Evolutionary conservation across 495 filamentous ascomycete genomes (phyloP), one percentile per base, ranked within the genome.

Genomic region (Lentithecium fluviatile): DNA sequence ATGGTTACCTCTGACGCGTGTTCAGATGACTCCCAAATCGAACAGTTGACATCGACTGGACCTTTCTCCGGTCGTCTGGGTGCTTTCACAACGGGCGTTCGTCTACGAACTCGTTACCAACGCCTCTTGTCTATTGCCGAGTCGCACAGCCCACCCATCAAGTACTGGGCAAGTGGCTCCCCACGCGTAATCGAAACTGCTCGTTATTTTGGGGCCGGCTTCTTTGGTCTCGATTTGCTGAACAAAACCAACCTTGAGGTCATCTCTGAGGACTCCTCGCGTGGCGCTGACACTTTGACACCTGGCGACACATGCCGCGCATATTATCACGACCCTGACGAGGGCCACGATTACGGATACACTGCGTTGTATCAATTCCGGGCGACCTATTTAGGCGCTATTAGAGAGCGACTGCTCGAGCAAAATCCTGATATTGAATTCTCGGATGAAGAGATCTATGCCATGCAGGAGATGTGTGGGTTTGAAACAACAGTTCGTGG

Each of bases 391-490:
- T 71, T 82, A 19, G 70, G 74, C 6, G 61, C 70, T 26, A 80
- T 84, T 45, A 65, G 75, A 15, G 55, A 75, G 6, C 73, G 82
- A 36, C 68, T 85, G 6, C 49, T 71, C 19, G 53, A 67, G 10
- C 69, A 79, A 25, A 84, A 83, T 47, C 65, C 72, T 5, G 75
- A 37, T 13, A 69, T 75, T 5, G 38, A 54, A 11, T 69, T 80
- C 24, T 73, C 69, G 0, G 74, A 80, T 45, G 56, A 65, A 8
- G 82, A 85, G 52, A 64, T 85, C 26, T 85, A 78, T 65, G 76
- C 75, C 56, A 85, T 85, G 83, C 83, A 84, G 60, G 81, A 83
- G 56, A 78, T 83, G 73, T 85, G 83, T 60, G 83, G 82, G 13
- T 85, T 83, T 53, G 83, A 85, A 67, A 81, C 73, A 0, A 75